These are phyloP conservation scores for Aspergillus glaucus DNA, from an alignment of 2,329 filamentous ascomycete genomes.

Conservation along the genomic window DNA sequence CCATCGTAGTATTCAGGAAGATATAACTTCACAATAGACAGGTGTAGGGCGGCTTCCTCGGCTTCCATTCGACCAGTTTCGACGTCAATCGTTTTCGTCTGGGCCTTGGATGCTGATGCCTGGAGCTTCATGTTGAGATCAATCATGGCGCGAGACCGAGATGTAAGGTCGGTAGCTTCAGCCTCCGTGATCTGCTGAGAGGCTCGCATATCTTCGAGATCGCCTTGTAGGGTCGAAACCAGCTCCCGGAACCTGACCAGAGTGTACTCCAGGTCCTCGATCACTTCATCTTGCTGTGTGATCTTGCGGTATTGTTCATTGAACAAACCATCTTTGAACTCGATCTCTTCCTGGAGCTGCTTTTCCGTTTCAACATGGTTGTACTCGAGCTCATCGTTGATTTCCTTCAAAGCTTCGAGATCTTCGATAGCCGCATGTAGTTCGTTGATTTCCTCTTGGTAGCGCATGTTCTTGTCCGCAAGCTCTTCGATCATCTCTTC, in stretches of 20 bases:
- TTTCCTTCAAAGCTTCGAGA: conserved; percentile 79
- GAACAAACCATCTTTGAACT: conserved; percentile 78
- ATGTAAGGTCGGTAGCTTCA: conserved; percentile 84
- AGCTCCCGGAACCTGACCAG: conserved; percentile 82
- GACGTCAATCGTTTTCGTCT: conserved; percentile 88
- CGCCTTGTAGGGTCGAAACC: conserved; percentile 75
- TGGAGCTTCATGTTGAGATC: conserved; percentile 94
- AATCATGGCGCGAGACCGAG: conserved; percentile 87
- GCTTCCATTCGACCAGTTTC: conserved; percentile 82
- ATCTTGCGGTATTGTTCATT: conserved; percentile 71
- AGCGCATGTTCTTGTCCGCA: conserved; percentile 76
- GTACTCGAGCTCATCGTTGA: conserved; percentile 89
- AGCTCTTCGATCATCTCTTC: conserved; percentile 94
- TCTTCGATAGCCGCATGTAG: conserved; percentile 77
- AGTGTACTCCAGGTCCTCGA: conserved; percentile 87
- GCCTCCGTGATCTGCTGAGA: conserved; percentile 88
- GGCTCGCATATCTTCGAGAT: conserved; percentile 85
- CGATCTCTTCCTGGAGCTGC: conserved; percentile 88
- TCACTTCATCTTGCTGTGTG: conserved; percentile 67
- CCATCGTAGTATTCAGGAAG: conserved; percentile 74
- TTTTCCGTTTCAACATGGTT: conserved; percentile 92
- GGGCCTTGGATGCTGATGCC: conserved; percentile 80
- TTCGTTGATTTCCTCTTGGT: conserved; percentile 77
- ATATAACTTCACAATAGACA: conserved; percentile 83
- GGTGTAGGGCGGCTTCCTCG: conserved; percentile 79